phyloP scores from a whole-genome alignment of 2,329 filamentous ascomycete species.

The Penicillium oxalicum region DNA sequence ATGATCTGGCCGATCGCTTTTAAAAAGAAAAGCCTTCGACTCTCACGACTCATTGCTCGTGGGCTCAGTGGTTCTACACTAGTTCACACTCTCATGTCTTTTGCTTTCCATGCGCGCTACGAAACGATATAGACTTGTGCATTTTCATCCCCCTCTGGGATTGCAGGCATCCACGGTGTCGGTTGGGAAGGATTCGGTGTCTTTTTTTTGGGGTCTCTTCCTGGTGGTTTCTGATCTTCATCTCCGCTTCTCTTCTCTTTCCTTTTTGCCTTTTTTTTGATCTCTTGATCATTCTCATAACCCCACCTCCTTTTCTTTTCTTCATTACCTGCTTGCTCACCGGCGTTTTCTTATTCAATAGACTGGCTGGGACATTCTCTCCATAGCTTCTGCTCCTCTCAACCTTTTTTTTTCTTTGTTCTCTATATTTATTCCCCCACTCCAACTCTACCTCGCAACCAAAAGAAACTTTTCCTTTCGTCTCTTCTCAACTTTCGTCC shows the following conservation, averaged over 20 bases:
- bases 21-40: constrained; percentile 14
- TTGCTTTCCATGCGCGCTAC: constrained; percentile 28
- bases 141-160: constrained; percentile 24
- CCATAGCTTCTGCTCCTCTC: constrained; percentile 9
- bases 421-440: background rate
- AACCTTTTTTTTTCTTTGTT: background rate
- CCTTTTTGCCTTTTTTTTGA: background rate
- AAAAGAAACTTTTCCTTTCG: constrained; percentile 13
- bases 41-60: background rate
- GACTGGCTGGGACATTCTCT: constrained; percentile 15
- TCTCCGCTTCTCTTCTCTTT: constrained; percentile 15
- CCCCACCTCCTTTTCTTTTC: constrained; percentile 14
- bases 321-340: constrained; percentile 4
- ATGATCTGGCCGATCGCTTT: constrained; percentile 57
- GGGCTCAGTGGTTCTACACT: background rate
- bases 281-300: background rate
- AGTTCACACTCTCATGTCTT: constrained; percentile 5
- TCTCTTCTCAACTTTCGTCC: background rate
- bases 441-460: constrained; percentile 6
- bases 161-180: constrained; percentile 36
- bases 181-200: constrained; percentile 21
- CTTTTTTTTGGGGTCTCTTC: constrained; percentile 5
- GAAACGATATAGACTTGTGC: constrained; percentile 39
- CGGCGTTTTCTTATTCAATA: constrained; percentile 20
- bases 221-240: background rate